A percentile compares a stretch with the other conserved stretches of the same genome.
Conservation (phyloP, 257 asterid genomes). For the Solanum sparsipilum region DNA sequence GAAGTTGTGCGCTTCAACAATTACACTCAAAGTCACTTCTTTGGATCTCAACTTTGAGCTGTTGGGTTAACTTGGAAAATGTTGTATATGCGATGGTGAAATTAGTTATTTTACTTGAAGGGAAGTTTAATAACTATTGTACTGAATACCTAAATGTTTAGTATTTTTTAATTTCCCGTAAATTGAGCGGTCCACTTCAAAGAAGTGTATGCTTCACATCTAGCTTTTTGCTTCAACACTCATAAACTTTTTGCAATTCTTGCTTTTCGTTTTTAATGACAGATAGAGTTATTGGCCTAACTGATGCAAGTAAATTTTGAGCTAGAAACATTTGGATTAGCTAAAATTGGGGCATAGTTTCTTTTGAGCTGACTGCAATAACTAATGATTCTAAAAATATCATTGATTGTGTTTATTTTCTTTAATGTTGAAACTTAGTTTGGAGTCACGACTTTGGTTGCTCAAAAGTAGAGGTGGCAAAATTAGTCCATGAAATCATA, state of each 20-base stretch:
- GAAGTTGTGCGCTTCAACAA: background rate
- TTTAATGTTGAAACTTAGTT: background rate
- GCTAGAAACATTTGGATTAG: background rate
- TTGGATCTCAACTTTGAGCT: background rate
- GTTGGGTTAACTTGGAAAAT: background rate
- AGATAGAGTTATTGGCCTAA: background rate
- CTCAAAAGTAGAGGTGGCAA: background rate
- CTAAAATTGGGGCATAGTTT: background rate
- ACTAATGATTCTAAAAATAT: background rate
- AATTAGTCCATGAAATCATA: too few species aligned
- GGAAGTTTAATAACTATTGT: background rate
- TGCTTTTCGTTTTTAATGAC: background rate
- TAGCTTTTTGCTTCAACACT: background rate
- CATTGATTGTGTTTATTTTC: background rate
- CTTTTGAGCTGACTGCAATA: background rate
- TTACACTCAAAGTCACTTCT: background rate
- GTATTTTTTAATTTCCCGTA: background rate
- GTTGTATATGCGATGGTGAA: background rate
- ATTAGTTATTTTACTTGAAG: background rate
- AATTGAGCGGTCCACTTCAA: background rate
- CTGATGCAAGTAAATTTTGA: background rate
- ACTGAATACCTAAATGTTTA: background rate
- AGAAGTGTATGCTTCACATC: background rate
- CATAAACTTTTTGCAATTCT: background rate
- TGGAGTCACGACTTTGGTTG: background rate